These are phyloP conservation scores for Pythium periplocum DNA, from an alignment of 352 stramenopile species.

Conservation along the genomic window DNA sequence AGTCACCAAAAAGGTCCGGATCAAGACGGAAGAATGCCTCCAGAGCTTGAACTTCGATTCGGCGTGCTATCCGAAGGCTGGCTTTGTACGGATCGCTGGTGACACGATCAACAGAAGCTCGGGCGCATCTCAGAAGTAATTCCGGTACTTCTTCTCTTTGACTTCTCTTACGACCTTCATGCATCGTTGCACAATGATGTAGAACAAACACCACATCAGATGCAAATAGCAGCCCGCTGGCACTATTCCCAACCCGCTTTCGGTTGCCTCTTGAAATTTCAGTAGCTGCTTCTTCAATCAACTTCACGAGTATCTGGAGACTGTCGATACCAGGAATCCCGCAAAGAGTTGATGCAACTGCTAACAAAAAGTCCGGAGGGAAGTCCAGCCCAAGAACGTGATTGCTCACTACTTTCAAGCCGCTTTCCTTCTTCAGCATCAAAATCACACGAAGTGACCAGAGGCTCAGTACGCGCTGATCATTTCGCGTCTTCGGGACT, in stretches of 20 bases:
- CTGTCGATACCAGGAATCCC: slow-evolving; percentile 51
- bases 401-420: slow-evolving; percentile 48
- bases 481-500: background rate
- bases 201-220: slow-evolving; percentile 46
- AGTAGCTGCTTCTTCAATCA: slow-evolving; percentile 45
- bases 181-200: slow-evolving; percentile 34
- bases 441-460: slow-evolving; percentile 75
- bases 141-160: slow-evolving; percentile 48
- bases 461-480: slow-evolving; percentile 21
- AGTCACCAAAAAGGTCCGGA: slow-evolving; percentile 40
- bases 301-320: slow-evolving; percentile 43
- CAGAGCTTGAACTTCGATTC: slow-evolving; percentile 38
- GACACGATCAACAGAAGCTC: slow-evolving; percentile 27
- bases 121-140: slow-evolving; percentile 35
- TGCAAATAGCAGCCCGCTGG: slow-evolving; percentile 35
- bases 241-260: slow-evolving; percentile 7
- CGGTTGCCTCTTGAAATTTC: slow-evolving; percentile 27
- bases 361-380: slow-evolving; percentile 62
- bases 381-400: slow-evolving; percentile 40
- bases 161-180: slow-evolving; percentile 49
- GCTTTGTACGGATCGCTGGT: slow-evolving; percentile 10
- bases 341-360: slow-evolving; percentile 51
- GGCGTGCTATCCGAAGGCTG: slow-evolving; percentile 25
- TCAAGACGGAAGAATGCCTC: slow-evolving; percentile 70
- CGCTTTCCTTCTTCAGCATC: slow-evolving; percentile 73